Conservation (phyloP, 2,329 filamentous ascomycete species). For the Pseudogymnoascus sp. region DNA sequence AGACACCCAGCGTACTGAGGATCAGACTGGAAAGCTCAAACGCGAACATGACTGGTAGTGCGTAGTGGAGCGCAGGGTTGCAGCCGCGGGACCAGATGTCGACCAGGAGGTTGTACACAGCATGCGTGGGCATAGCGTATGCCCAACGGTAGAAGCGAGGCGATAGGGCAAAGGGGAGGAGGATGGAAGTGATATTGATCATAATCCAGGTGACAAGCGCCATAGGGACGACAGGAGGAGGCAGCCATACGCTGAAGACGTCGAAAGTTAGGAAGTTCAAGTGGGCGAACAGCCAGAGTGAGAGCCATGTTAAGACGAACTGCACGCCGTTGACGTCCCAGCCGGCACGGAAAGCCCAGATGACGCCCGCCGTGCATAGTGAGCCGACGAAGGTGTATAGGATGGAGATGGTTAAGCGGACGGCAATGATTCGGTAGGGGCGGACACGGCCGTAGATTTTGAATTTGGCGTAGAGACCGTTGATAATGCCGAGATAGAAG, state of each 20-base stretch:
- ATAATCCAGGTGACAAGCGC: slow-evolving; percentile 52
- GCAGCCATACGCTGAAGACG: slow-evolving; percentile 28
- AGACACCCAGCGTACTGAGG: slow-evolving; percentile 23
- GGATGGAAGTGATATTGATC: slow-evolving; percentile 52
- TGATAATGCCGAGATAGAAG: slow-evolving; percentile 24
- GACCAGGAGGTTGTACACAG: slow-evolving; percentile 38
- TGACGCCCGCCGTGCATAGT: slow-evolving; percentile 32
- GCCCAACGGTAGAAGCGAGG: slow-evolving; percentile 54
- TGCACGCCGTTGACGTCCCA: slow-evolving; percentile 43
- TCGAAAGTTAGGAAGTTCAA: slow-evolving; percentile 37
- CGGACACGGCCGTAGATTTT: slow-evolving; percentile 19
- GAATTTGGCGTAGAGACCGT: slow-evolving; percentile 23
- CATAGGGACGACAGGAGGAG: slow-evolving; percentile 33
- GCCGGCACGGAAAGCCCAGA: slow-evolving; percentile 37
- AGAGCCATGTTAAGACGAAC: slow-evolving; percentile 50
- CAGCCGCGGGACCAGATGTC: slow-evolving; percentile 38
- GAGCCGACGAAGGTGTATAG: slow-evolving; percentile 31
- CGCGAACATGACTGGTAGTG: slow-evolving; percentile 36
- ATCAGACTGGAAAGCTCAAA: slow-evolving; percentile 27
- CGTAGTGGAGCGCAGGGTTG: slow-evolving; percentile 30
- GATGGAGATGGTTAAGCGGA: slow-evolving; percentile 24
- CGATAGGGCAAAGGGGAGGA: slow-evolving; percentile 51
- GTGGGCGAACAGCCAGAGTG: slow-evolving; percentile 53
- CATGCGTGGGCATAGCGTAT: slow-evolving; percentile 55
- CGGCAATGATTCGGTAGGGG: slow-evolving; percentile 21